phyloP scores from a whole-genome alignment of 371 early-diverging fungal genomes.

The Mucor irregularis region DNA sequence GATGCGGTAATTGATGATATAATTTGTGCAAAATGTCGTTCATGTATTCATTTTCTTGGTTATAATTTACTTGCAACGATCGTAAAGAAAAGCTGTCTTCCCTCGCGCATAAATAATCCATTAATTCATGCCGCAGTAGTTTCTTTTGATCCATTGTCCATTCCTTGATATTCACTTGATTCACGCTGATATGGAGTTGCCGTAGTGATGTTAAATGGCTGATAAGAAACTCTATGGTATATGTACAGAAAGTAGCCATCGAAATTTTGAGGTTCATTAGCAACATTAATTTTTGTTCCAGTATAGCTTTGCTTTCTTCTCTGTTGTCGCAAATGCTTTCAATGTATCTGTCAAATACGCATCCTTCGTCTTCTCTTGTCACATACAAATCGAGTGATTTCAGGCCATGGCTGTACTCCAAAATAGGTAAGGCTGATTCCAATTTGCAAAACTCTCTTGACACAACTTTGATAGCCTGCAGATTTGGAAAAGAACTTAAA shows the following conservation, averaged over 20 bases:
- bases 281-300: neutral
- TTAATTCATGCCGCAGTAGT: neutral
- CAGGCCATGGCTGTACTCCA: neutral
- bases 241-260: neutral
- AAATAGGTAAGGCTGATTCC: neutral
- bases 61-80: neutral
- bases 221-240: slow-evolving; percentile 6
- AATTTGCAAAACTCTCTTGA: slow-evolving; percentile 1
- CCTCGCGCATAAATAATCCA: neutral
- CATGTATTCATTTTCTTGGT: slow-evolving; percentile 2
- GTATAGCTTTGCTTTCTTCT: neutral
- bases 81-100: neutral
- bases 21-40: neutral
- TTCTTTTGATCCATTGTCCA: neutral
- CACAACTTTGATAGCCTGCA: slow-evolving; percentile 9
- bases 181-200: neutral
- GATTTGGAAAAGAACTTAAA: neutral
- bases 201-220: neutral
- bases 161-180: neutral
- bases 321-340: neutral
- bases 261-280: neutral
- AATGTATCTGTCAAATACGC: neutral
- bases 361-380: neutral
- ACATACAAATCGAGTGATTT: neutral
- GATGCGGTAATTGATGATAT: neutral